phyloP scores from a whole-genome alignment of 1,284 basidiomycete genomes.

The Pisolithus thermaeus region DNA sequence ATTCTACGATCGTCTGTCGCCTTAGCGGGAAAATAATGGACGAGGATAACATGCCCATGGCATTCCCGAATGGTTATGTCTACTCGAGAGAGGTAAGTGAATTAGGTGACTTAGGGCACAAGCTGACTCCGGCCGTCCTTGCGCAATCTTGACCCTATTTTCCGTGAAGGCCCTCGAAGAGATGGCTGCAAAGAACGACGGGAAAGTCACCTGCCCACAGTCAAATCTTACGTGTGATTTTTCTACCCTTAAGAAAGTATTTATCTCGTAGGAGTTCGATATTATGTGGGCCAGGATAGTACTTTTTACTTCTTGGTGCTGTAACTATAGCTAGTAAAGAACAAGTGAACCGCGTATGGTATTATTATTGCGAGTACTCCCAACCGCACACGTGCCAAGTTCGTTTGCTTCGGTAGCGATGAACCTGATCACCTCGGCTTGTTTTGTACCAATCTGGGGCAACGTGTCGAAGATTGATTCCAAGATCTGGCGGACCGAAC shows the following conservation, averaged over 20 bases:
- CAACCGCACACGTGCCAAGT: conserved; percentile 10
- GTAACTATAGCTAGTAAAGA: not conserved
- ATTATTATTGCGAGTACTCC: not conserved
- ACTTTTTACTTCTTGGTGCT: not conserved
- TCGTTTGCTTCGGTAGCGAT: conserved; percentile 23
- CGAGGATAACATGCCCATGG: conserved; percentile 86
- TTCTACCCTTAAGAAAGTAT: conserved; percentile 75
- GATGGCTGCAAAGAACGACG: conserved; percentile 74
- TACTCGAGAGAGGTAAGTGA: conserved; percentile 81
- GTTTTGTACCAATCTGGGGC: not conserved
- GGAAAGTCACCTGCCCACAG: conserved; percentile 76
- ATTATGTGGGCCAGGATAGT: not conserved
- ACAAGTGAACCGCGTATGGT: no score
- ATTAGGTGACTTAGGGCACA: not conserved
- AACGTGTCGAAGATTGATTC: not conserved
- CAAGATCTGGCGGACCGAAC: not conserved
- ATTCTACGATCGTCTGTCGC: conserved; percentile 91
- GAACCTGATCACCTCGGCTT: conserved; percentile 4
- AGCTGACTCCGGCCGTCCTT: conserved; percentile 8
- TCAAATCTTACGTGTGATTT: conserved; percentile 66
- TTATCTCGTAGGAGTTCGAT: conserved; percentile 54
- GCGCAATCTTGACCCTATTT: not conserved
- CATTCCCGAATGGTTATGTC: conserved; percentile 89
- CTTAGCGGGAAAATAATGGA: conserved; percentile 93
- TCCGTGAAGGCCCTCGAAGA: conserved; percentile 66